A percentile compares a stretch with the other conserved stretches of the same genome.
Conservation (phyloP, 176 grass and related monocot genomes). For the Raddia distichophylla region DNA sequence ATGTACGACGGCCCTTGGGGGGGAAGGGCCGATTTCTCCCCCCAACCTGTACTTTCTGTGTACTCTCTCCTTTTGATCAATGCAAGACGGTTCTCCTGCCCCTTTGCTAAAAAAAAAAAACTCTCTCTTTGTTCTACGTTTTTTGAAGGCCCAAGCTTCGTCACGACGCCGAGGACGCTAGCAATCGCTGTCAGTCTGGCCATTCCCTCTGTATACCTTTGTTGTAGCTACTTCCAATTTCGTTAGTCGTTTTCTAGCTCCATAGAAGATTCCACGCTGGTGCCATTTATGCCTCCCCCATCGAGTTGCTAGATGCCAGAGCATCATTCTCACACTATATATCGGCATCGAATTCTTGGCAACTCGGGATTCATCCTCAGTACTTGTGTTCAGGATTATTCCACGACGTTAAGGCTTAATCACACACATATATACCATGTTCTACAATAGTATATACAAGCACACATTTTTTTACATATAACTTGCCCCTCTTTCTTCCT, state of each 20-base stretch:
- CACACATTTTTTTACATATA: not conserved
- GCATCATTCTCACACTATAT: conserved; percentile 29
- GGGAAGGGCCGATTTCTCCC: too few species aligned
- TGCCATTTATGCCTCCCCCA: conserved; percentile 30
- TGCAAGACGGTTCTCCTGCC: too few species aligned
- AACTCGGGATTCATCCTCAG: not conserved
- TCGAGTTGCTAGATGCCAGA: conserved; percentile 40
- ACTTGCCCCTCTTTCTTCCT: not conserved
- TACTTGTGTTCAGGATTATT: conserved; percentile 26
- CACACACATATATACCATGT: not conserved
- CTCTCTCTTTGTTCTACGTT: too few species aligned
- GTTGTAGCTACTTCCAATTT: conserved; percentile 13
- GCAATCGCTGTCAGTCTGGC: not conserved
- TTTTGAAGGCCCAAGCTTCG: not conserved
- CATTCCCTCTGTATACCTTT: conserved; percentile 1
- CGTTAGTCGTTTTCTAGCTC: conserved; percentile 30
- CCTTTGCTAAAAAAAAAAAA: too few species aligned
- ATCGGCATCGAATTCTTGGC: conserved; percentile 10
- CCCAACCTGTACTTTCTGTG: too few species aligned
- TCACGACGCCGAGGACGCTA: not conserved
- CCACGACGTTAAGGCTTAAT: conserved; percentile 23
- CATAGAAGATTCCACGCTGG: conserved; percentile 31
- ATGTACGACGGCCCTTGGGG: too few species aligned
- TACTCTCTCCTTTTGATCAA: too few species aligned
- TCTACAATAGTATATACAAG: too few species aligned